These are phyloP conservation scores for Trametes elegans DNA, from an alignment of 768 basidiomycete species.

Conservation along the genomic window DNA sequence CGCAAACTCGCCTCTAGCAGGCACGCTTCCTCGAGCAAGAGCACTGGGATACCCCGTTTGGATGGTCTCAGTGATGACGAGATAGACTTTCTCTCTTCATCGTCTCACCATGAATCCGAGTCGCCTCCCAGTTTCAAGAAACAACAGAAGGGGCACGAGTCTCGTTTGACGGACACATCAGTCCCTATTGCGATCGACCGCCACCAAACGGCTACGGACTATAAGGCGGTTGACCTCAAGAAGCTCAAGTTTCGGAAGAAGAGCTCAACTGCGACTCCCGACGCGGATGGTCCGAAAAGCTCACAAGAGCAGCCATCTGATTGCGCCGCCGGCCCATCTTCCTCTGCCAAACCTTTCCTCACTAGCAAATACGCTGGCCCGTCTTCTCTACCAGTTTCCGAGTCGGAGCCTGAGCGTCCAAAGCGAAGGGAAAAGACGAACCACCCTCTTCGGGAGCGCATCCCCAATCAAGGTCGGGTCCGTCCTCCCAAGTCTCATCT, in stretches of 20 bases:
- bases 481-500: background rate
- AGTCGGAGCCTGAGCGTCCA: background rate
- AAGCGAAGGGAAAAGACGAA: background rate
- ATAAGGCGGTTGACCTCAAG: constrained; percentile 20
- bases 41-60: background rate
- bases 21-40: background rate
- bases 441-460: constrained; percentile 12
- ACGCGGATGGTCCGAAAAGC: background rate
- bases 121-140: constrained; percentile 1
- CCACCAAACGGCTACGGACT: constrained; percentile 14
- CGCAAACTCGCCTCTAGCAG: background rate
- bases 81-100: constrained; percentile 17
- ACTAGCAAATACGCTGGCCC: background rate
- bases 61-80: constrained; percentile 22
- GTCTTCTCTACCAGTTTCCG: background rate
- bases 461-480: constrained; percentile 4
- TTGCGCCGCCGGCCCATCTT: background rate
- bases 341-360: background rate
- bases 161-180: background rate
- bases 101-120: constrained; percentile 9
- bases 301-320: background rate
- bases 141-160: background rate
- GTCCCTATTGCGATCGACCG: constrained; percentile 14
- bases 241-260: constrained; percentile 23
- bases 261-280: background rate